These are phyloP conservation scores for Amanita muscaria DNA, from an alignment of 768 basidiomycete genomes.

Conservation along the genomic window DNA sequence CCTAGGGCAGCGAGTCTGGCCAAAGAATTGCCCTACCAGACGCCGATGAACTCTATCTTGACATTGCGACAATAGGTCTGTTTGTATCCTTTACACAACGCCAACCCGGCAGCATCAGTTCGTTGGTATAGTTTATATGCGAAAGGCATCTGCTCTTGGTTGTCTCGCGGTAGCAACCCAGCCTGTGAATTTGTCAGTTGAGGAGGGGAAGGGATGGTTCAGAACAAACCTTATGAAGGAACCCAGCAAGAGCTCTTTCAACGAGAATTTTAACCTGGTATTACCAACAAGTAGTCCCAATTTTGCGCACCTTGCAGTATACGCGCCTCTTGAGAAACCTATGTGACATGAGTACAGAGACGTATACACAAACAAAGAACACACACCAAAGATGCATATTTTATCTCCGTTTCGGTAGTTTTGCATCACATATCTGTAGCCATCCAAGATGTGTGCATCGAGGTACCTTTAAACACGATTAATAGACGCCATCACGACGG, in stretches of 20 bases:
- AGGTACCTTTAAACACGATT: constrained; percentile 45
- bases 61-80: constrained; percentile 60
- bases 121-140: constrained; percentile 67
- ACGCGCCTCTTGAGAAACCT: constrained; percentile 67
- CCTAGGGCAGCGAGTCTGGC: neutral
- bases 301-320: constrained; percentile 28
- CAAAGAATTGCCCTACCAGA: constrained; percentile 49
- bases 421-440: constrained; percentile 74
- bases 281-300: too few relatives aligned
- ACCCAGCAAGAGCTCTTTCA: constrained; percentile 64
- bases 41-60: constrained; percentile 69
- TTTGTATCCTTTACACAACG: constrained; percentile 61
- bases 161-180: constrained; percentile 61
- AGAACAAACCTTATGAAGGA: constrained; percentile 55
- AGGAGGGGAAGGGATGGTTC: neutral
- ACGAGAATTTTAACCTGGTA: neutral
- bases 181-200: constrained; percentile 34
- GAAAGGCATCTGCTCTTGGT: constrained; percentile 60
- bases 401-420: constrained; percentile 67
- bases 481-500: neutral
- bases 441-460: constrained; percentile 61
- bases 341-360: constrained; percentile 1
- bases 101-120: constrained; percentile 33
- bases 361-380: constrained; percentile 2
- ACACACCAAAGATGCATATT: constrained; percentile 62